A percentile compares a stretch with the other conserved stretches of the same genome.
These are phyloP conservation scores for Marasmius sp. DNA, from an alignment of 1,284 basidiomycete genomes.

Conservation along the genomic window DNA sequence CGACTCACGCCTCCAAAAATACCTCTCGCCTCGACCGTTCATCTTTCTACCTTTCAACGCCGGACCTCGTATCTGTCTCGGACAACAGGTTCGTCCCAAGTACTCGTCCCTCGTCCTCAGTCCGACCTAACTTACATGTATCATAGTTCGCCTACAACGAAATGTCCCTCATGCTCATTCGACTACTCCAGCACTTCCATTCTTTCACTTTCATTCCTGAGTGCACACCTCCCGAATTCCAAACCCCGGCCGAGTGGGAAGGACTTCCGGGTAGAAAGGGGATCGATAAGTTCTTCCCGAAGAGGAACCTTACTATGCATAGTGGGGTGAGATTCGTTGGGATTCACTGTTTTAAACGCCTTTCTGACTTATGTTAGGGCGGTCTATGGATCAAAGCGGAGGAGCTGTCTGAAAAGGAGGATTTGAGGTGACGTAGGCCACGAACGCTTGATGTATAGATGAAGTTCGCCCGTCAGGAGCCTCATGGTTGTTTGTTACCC, in stretches of 20 bases:
- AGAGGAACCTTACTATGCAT: not conserved
- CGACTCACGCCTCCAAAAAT: constrained; percentile 22
- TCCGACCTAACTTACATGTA: not conserved
- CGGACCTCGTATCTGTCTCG: constrained; percentile 24
- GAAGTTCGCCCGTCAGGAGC: no score
- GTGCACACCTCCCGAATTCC: constrained; percentile 2
- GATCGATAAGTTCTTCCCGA: not conserved
- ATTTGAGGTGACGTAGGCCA: no score
- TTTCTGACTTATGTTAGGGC: not conserved
- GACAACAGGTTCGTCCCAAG: constrained; percentile 33
- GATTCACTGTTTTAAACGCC: not conserved
- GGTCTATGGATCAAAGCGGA: not conserved
- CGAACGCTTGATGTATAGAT: no score
- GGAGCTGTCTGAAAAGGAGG: not conserved
- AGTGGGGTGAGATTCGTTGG: not conserved
- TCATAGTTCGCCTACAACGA: constrained; percentile 59
- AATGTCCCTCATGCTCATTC: constrained; percentile 52
- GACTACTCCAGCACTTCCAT: constrained; percentile 32
- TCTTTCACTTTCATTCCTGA: constrained; percentile 6
- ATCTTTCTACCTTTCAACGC: constrained; percentile 27
- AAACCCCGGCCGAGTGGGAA: constrained; percentile 9
- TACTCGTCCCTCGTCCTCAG: not conserved
- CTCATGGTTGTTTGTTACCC: no score
- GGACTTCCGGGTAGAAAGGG: not conserved
- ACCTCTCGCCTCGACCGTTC: constrained; percentile 22